Evolutionary conservation across 805 yeast genomes (phyloP).

Genomic region (Lachancea cidri): DNA sequence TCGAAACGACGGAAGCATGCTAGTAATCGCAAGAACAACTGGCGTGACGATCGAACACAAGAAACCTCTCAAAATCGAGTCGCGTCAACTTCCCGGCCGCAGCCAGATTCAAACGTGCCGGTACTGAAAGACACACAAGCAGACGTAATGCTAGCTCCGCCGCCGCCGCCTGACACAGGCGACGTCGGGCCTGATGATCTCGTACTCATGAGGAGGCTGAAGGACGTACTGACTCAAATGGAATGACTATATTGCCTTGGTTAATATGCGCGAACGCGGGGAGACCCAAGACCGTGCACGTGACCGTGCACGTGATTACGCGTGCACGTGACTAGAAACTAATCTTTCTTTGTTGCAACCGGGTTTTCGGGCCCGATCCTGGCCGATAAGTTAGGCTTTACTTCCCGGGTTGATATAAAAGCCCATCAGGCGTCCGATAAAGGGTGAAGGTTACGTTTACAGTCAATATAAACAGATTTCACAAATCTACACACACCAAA

Average conservation of each 20-base stretch:
- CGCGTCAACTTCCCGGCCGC: too few relatives aligned
- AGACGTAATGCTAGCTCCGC: constrained; percentile 11
- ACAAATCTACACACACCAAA: neutral
- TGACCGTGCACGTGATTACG: too few relatives aligned
- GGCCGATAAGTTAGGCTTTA: neutral
- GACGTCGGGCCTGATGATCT: constrained; percentile 20
- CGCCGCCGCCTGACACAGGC: constrained; percentile 4
- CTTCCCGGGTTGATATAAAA: neutral
- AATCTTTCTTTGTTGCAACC: neutral
- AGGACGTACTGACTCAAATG: constrained; percentile 23
- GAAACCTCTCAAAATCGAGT: too few relatives aligned
- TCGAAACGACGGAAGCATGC: constrained; percentile 15
- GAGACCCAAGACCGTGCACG: neutral
- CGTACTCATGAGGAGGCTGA: constrained; percentile 21
- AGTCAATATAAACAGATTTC: neutral
- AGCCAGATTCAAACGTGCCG: too few relatives aligned
- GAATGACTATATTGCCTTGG: constrained; percentile 8
- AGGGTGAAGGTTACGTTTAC: too few relatives aligned
- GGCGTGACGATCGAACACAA: too few relatives aligned
- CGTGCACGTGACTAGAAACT: neutral
- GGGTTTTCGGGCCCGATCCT: neutral
- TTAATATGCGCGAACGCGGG: constrained; percentile 2
- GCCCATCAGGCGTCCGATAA: neutral
- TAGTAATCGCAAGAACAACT: constrained; percentile 4
- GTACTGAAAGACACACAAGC: constrained; percentile 8